A percentile compares a stretch with the other conserved stretches of the same genome.
phyloP scores from a whole-genome alignment of 1,284 basidiomycete genomes.

The Moniliophthora roreri region DNA sequence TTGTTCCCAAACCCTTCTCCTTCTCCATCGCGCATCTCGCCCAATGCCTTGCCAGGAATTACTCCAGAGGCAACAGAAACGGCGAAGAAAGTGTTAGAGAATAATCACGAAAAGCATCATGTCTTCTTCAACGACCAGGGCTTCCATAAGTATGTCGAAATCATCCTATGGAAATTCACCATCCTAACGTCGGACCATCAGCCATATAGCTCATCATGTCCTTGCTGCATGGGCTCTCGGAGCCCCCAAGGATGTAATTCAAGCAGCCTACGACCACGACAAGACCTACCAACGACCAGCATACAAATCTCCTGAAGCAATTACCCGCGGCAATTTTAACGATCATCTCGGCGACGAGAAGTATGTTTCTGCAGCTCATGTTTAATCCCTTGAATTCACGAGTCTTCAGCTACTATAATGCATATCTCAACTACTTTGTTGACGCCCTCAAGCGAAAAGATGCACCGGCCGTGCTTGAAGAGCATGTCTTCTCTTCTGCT shows the following conservation, averaged over 20 bases:
- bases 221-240: constrained; percentile 53
- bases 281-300: constrained; percentile 36
- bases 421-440: constrained; percentile 58
- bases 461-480: constrained; percentile 42
- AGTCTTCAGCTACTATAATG: constrained; percentile 51
- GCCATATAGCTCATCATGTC: constrained; percentile 51
- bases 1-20: constrained; percentile 15
- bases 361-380: constrained; percentile 17
- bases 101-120: constrained; percentile 44
- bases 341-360: constrained; percentile 48
- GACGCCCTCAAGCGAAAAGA: constrained; percentile 37
- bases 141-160: constrained; percentile 42
- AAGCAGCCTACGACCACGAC: constrained; percentile 43
- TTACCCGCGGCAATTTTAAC: constrained; percentile 45
- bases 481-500: constrained; percentile 54
- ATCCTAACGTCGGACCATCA: constrained; percentile 21
- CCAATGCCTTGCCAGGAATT: constrained; percentile 27
- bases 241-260: constrained; percentile 37
- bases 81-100: constrained; percentile 34
- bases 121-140: constrained; percentile 42
- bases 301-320: constrained; percentile 39
- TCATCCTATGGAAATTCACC: neutral
- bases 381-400: neutral
- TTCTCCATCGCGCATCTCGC: constrained; percentile 19
- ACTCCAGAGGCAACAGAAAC: constrained; percentile 30